A percentile compares a stretch with the other conserved stretches of the same genome.
Conservation (phyloP, 805 yeast species). For the Wickerhamiella musiphila region DNA sequence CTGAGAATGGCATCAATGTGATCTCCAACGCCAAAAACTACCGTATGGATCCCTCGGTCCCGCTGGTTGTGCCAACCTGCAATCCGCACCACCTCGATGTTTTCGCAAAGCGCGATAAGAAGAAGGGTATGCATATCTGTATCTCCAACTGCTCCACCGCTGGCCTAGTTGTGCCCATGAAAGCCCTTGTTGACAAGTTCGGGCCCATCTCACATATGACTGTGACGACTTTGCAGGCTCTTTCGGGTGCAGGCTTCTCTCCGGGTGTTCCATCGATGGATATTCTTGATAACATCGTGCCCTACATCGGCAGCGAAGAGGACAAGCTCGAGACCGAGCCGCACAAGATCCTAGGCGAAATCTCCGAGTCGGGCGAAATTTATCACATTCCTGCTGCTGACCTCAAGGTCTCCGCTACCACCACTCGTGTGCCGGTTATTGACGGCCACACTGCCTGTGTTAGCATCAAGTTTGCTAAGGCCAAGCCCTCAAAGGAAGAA, state of each 20-base stretch:
- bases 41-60: constrained; percentile 74
- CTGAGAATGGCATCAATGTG: constrained; percentile 63
- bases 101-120: constrained; percentile 32
- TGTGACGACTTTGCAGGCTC: constrained; percentile 88
- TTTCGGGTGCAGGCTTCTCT: constrained; percentile 95
- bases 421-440: constrained; percentile 91
- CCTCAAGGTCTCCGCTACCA: constrained; percentile 81
- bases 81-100: constrained; percentile 81
- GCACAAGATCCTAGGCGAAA: constrained; percentile 70
- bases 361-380: constrained; percentile 27
- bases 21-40: constrained; percentile 94
- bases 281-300: constrained; percentile 83
- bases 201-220: constrained; percentile 83
- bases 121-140: constrained; percentile 68
- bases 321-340: constrained; percentile 99
- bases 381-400: constrained; percentile 31
- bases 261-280: constrained; percentile 97
- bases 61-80: constrained; percentile 86
- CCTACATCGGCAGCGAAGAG: constrained; percentile 92
- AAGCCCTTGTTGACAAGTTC: constrained; percentile 75
- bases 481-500: constrained; percentile 71
- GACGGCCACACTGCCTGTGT: constrained; percentile 98
- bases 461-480: constrained; percentile 60
- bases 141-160: constrained; percentile 98
- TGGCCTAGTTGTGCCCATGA: constrained; percentile 89